Conservation (phyloP, 768 basidiomycete genomes). For the Mycena vulgaris region DNA sequence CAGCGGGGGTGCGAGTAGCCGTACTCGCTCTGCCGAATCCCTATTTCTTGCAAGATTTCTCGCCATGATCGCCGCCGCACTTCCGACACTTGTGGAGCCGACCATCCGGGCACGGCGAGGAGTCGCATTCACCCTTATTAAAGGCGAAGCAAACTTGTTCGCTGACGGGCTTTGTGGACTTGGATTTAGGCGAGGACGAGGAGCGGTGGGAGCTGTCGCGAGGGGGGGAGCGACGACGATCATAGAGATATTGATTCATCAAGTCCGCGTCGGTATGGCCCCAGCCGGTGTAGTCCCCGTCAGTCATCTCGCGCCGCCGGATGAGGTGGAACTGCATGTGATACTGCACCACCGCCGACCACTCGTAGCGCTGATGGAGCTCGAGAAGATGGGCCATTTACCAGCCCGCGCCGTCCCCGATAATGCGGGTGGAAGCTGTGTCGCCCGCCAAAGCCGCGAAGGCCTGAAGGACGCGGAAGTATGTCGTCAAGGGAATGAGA, state of each 20-base stretch:
- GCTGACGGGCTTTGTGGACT: not conserved
- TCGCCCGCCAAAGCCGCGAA: not conserved
- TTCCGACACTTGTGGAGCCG: not conserved
- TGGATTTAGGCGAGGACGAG: not conserved
- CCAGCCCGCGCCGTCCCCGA: not conserved
- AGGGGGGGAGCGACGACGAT: not conserved
- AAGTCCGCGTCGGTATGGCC: not conserved
- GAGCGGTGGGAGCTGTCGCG: not conserved
- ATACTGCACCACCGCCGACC: not conserved
- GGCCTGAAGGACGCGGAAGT: not conserved
- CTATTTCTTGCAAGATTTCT: not conserved
- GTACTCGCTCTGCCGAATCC: not conserved
- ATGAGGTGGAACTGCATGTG: not conserved
- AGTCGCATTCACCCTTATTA: not conserved
- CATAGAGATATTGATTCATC: not conserved
- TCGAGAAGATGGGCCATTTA: not conserved
- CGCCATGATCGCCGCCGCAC: not conserved
- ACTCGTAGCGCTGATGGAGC: not conserved
- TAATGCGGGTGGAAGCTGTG: not conserved
- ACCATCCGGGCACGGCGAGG: not conserved
- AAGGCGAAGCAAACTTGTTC: not conserved
- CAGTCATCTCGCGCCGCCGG: not conserved
- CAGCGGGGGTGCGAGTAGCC: not conserved
- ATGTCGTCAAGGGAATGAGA: not conserved
- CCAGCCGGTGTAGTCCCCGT: not conserved